Percentiles rank a stretch among this genome's conserved stretches.
Conservation (phyloP, 345 rosid species). For the Hypericum androsaemum region DNA sequence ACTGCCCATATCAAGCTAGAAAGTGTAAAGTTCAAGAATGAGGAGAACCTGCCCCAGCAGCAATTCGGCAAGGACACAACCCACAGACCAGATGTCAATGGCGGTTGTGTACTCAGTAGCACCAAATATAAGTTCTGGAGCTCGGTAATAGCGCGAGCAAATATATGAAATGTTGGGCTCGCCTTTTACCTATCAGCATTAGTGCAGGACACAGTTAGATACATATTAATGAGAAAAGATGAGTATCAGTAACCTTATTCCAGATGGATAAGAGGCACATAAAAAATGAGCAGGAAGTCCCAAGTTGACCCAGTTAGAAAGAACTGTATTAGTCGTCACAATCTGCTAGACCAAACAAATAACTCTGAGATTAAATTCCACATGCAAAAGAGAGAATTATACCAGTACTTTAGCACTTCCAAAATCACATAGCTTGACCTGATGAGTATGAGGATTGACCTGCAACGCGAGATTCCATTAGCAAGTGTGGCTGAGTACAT, state of each 20-base stretch:
- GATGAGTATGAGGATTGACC: conserved; percentile 17
- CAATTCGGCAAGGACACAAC: conserved; percentile 20
- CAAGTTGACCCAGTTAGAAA: too few species aligned
- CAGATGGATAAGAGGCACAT: too few species aligned
- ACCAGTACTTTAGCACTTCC: conserved; percentile 25
- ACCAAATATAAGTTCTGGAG: conserved; percentile 1
- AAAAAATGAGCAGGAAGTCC: too few species aligned
- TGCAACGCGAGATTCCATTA: conserved; percentile 5
- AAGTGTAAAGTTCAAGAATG: background rate
- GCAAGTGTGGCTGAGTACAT: background rate
- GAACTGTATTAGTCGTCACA: too few species aligned
- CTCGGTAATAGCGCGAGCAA: conserved; percentile 22
- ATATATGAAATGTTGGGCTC: conserved; percentile 21
- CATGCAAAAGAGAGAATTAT: background rate
- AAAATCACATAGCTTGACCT: conserved; percentile 12
- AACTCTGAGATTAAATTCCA: too few species aligned
- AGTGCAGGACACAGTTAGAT: background rate
- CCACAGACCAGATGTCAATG: conserved; percentile 22
- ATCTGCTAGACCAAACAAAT: too few species aligned
- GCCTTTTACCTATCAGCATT: conserved; percentile 15
- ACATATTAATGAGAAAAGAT: background rate
- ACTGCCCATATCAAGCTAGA: background rate
- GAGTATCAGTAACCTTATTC: too few species aligned
- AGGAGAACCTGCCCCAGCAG: conserved; percentile 18
- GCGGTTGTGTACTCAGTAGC: conserved; percentile 21